Base-by-base conservation (phyloP, 495 filamentous ascomycete species). In the Podospora fimiseda region DNA sequence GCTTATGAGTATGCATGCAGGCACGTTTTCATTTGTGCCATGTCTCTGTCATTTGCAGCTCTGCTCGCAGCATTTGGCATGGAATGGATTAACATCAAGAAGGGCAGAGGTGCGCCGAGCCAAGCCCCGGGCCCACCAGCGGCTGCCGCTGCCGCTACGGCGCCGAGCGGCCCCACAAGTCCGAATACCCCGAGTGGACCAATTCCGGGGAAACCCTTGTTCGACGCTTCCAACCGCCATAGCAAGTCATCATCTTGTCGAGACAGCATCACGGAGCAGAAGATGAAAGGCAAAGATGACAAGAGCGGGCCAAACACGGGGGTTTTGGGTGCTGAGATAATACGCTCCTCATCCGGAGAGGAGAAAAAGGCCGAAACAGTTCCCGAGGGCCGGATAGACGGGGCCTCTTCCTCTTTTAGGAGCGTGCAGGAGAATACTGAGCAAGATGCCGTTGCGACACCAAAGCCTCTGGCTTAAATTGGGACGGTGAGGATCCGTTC, bases 11-110 rank as follows among this genome's bases (percentile, higher is more conserved):
- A 65, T 16, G 82, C 80, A 8, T 64, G 83, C 30, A 70, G 64
- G 2, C 62, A 69, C 9, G 76, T 80, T 6, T 87, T 82, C 55
- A 55, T 77, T 14, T 72, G 78, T 4, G 66, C 67, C 3, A 64
- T 80, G 59, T 78, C 73, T n/a, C 58, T 85, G n/a, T 69, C 75
- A 1, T 77, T 79, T 46, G 63, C 74, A 3, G 68, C 73, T 15
- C 62, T 82, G 15, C 40, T 82, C 4, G 77, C 73, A 3, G 69
- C 78, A 0, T 52, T 81, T 2, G 71, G 67, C 19, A 78, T 85
- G 73, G 81, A 85, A 60, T 85, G 81, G 80, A 75, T 66, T 57
- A 84, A 72, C 50, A 72, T 85, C 46, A 84, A 83, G 66, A 74
- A 69, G 62, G 58, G 55, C 0, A 60, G 33, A 33, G 48, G 54